Percentiles rank a stretch among this genome's conserved stretches.
Evolutionary conservation across 306 rosid genomes (phyloP).

Genomic region (Malus orientalis): DNA sequence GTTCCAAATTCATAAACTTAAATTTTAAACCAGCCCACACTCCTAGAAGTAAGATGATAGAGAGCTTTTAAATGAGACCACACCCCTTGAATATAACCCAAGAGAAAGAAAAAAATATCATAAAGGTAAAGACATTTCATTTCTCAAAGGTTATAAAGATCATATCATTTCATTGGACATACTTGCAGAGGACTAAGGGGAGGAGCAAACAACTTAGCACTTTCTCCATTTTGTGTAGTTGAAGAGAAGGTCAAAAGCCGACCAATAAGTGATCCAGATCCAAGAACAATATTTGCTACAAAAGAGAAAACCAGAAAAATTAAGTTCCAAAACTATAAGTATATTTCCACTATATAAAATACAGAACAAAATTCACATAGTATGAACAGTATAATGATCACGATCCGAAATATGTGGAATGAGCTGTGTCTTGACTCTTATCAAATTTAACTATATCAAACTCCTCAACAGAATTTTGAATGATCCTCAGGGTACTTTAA

Average conservation of each 20-base stretch:
- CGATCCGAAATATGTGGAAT: not conserved
- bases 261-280: conserved; percentile 64
- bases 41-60: not conserved
- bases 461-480: not conserved
- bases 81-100: not conserved
- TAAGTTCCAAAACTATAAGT: not conserved
- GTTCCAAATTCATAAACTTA: not conserved
- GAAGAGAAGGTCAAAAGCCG: conserved; percentile 54
- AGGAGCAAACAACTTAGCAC: conserved; percentile 30
- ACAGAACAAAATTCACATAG: not conserved
- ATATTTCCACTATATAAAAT: not conserved
- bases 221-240: conserved; percentile 29
- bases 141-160: conserved; percentile 6
- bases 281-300: conserved; percentile 68
- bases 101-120: not conserved
- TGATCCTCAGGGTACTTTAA: not conserved
- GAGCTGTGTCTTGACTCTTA: not conserved
- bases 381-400: not conserved
- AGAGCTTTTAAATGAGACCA: not conserved
- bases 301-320: conserved; percentile 8
- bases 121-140: conserved; percentile 5
- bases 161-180: conserved; percentile 14
- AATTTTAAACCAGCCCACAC: not conserved
- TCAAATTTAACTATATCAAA: not conserved
- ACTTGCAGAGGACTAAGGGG: conserved; percentile 74